Evolutionary conservation across 805 yeast genomes (phyloP).

Genomic region (Saturnispora serradocipensis): DNA sequence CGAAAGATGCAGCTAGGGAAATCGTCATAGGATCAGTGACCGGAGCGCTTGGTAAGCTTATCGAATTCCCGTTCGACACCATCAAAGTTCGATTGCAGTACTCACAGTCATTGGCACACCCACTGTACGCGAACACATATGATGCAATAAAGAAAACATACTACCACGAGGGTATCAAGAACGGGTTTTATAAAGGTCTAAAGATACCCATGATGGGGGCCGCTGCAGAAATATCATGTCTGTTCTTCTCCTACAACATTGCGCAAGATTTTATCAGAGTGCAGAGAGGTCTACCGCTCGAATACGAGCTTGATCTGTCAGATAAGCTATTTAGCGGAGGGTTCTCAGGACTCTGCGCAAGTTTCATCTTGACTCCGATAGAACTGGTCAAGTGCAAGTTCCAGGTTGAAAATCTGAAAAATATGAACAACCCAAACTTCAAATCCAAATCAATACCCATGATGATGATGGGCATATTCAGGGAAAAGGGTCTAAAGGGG

Average conservation of each 20-base stretch:
- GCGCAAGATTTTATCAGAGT: conserved; percentile 32
- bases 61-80: conserved; percentile 92
- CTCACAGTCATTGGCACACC: conserved; percentile 50
- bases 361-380: conserved; percentile 83
- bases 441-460: conserved; percentile 25
- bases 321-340: conserved; percentile 60
- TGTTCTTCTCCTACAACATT: conserved; percentile 58
- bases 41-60: conserved; percentile 74
- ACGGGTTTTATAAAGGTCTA: conserved; percentile 73
- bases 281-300: conserved; percentile 14
- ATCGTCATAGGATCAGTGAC: conserved; percentile 47
- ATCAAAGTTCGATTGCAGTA: conserved; percentile 75
- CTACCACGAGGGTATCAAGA: conserved; percentile 53
- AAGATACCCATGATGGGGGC: conserved; percentile 83
- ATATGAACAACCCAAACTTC: conserved; percentile 10
- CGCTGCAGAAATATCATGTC: conserved; percentile 75
- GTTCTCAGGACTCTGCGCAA: conserved; percentile 71
- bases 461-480: conserved; percentile 34
- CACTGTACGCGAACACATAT: conserved; percentile 48
- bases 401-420: conserved; percentile 51
- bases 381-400: conserved; percentile 82
- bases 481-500: conserved; percentile 50
- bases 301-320: conserved; percentile 15
- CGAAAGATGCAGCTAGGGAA: conserved; percentile 30
- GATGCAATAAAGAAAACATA: conserved; percentile 60